A percentile compares a stretch with the other conserved stretches of the same genome.
Evolutionary conservation across 331 rosid genomes (phyloP).

Genomic region (Prunus yedoensis): DNA sequence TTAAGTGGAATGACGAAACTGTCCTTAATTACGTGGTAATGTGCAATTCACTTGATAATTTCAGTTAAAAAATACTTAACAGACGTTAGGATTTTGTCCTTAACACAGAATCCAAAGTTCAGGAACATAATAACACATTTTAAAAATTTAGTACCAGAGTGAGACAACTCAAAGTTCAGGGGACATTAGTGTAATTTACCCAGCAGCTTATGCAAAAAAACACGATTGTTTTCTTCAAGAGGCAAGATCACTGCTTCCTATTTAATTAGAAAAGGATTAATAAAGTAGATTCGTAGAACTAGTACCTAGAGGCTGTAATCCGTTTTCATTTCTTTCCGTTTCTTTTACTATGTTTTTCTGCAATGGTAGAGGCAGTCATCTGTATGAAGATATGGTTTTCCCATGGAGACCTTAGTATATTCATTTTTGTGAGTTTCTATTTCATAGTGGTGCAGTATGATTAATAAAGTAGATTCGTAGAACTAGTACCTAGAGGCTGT

Average conservation of each 20-base stretch:
- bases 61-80: too few relatives aligned
- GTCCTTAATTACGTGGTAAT: too few relatives aligned
- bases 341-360: background rate
- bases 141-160: too few relatives aligned
- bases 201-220: too few relatives aligned
- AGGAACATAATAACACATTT: too few relatives aligned
- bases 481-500: background rate
- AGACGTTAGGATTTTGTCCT: too few relatives aligned
- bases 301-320: background rate
- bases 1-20: too few relatives aligned
- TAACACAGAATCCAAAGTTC: too few relatives aligned
- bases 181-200: too few relatives aligned
- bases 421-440: background rate
- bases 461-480: background rate
- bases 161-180: too few relatives aligned
- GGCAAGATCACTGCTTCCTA: background rate
- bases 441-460: background rate
- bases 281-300: background rate
- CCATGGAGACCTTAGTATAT: background rate
- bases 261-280: background rate
- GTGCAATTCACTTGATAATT: too few relatives aligned
- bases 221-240: background rate
- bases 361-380: background rate
- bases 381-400: background rate
- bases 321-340: background rate